Base-by-base conservation (phyloP, 106 monocot species). In the Dendrobium huoshanense region DNA sequence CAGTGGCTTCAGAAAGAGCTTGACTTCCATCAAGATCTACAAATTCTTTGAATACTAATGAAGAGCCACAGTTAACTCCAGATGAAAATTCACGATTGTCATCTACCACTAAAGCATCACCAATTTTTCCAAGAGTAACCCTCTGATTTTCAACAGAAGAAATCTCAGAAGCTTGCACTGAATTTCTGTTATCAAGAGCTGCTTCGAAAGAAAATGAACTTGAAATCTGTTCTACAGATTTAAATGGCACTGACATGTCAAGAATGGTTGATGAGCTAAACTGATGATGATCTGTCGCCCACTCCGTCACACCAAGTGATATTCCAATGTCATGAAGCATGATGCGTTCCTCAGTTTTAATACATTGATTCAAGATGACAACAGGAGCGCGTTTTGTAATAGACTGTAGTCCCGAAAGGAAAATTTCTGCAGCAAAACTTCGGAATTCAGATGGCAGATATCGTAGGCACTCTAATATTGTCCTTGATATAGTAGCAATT, bases 301-400 rank as follows among this genome's bases (percentile, higher is more conserved):
- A 99, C 81, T 99, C 91, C 37, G 79, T 40, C 49, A 95, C 73
- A 33, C 95, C 99, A 86, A 95, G 92, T 51, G 91, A 91, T 15
- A 99, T 85, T 43, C 99, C 99, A 83, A 99, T 93, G 68, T 91
- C 88, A 93, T 99, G 99, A 84, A 99, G 95, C 91, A 99, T 99
- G 58, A 86, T 54, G 16, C 91, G 88, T 68, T 99, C 88, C 78
- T 65, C 74, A 41, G 41, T 82, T 61, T 73, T 75, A 33, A 67
- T 85, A 73, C 93, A 93, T 87, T 91, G 87, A 78, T 70, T 78
- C 79, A 99, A 84, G 48, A 99, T 72, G 8, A 85, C 47, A 49
- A 72, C 67, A 86, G 83, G 78, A 41, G 88, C 90, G 84, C 86
- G 83, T 67, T 91, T 95, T 15, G 77, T 85, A 78, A 85, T 55